Evolutionary conservation across 345 rosid genomes (phyloP).

Genomic region (Corchorus olitorius): DNA sequence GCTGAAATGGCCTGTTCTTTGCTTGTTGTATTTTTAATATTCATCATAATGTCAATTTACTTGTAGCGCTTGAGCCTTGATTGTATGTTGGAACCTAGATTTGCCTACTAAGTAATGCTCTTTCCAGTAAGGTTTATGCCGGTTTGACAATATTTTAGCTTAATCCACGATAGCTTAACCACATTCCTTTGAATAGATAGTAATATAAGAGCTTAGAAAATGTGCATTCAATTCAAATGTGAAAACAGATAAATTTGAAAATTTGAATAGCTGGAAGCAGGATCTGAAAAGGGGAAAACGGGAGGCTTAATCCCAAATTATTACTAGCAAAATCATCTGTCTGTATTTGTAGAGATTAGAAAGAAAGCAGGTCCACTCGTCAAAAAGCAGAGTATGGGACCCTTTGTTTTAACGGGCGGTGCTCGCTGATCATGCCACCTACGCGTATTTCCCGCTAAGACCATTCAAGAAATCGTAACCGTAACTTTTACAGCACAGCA

Average conservation of each 20-base stretch:
- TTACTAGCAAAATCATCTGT: background rate
- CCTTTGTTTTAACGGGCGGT: slow-evolving; percentile 14
- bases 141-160: no score
- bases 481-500: background rate
- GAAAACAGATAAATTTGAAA: no score
- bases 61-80: background rate
- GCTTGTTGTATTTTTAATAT: background rate
- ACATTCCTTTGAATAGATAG: no score
- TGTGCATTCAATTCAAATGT: no score
- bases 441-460: slow-evolving; percentile 10
- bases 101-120: background rate
- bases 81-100: background rate
- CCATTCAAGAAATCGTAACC: slow-evolving; percentile 19
- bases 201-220: no score
- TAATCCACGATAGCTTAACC: no score
- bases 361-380: slow-evolving; percentile 4
- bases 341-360: background rate
- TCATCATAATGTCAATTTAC: background rate
- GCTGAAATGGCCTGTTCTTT: background rate
- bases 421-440: background rate
- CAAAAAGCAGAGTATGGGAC: slow-evolving; percentile 7
- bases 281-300: background rate
- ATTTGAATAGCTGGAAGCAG: background rate
- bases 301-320: background rate
- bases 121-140: background rate